Percentiles rank a stretch among this genome's conserved stretches.
Evolutionary conservation across 495 filamentous ascomycete species (phyloP).

Genomic region (Penicillium nucicola): DNA sequence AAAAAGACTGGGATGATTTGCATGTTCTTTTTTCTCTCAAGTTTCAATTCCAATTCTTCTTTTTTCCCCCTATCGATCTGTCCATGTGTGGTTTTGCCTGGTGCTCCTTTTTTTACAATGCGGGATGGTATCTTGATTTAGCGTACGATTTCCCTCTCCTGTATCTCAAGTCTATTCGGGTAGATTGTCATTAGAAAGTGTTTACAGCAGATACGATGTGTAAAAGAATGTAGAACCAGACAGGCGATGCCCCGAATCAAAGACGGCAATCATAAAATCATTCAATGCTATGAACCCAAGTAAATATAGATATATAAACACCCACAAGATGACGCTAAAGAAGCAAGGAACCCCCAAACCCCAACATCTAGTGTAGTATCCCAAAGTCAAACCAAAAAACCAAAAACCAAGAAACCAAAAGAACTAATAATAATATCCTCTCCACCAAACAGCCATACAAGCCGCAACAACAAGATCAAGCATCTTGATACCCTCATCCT

Average conservation of each 20-base stretch:
- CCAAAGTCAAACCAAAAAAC: too few species aligned
- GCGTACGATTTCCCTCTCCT: too few species aligned
- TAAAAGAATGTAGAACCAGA: too few species aligned
- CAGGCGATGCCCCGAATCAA: too few species aligned
- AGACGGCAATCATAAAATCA: constrained; percentile 1
- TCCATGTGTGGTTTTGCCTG: background rate
- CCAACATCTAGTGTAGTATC: too few species aligned
- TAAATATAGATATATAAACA: too few species aligned
- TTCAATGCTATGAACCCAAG: background rate
- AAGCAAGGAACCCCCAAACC: too few species aligned
- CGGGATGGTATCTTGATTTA: too few species aligned
- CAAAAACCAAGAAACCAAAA: background rate
- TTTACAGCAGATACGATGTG: background rate
- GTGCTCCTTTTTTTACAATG: too few species aligned
- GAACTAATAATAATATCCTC: constrained; percentile 69
- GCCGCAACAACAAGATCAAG: constrained; percentile 87
- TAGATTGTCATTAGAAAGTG: background rate
- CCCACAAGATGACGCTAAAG: too few species aligned
- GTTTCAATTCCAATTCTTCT: background rate
- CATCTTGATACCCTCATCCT: constrained; percentile 93
- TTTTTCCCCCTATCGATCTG: background rate
- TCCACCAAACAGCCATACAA: constrained; percentile 93
- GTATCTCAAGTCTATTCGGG: background rate
- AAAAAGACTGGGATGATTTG: constrained; percentile 9
- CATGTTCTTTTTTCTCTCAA: background rate